phyloP scores from a whole-genome alignment of 176 grass and related monocot genomes.

The Pharus latifolius region DNA sequence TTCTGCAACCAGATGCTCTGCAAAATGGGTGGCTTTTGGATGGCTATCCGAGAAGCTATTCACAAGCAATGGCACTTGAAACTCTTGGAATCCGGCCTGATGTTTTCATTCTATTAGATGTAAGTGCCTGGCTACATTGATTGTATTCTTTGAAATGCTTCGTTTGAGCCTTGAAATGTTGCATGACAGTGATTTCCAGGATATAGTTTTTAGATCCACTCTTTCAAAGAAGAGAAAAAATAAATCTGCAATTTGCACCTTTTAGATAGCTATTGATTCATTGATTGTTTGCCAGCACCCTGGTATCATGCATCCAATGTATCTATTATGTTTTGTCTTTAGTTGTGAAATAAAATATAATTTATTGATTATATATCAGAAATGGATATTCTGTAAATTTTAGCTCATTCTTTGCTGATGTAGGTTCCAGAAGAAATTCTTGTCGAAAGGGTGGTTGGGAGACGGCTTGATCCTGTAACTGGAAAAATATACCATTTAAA shows the following conservation, averaged over 20 bases:
- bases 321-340: neutral
- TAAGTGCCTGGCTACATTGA: conserved; percentile 19
- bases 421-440: conserved; percentile 80
- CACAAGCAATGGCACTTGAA: conserved; percentile 86
- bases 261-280: too few species aligned
- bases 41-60: conserved; percentile 89
- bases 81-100: conserved; percentile 72
- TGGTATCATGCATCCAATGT: neutral
- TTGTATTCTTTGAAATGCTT: neutral
- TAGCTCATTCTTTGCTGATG: neutral
- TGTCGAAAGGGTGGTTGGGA: conserved; percentile 91
- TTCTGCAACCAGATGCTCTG: conserved; percentile 78
- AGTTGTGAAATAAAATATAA: neutral
- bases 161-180: neutral
- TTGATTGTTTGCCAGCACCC: neutral
- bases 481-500: conserved; percentile 97
- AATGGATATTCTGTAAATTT: neutral
- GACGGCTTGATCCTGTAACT: conserved; percentile 76
- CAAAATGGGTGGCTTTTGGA: conserved; percentile 91
- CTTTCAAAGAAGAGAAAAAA: neutral
- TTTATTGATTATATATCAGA: neutral
- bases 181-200: neutral
- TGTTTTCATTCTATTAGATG: conserved; percentile 78
- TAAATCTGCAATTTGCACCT: neutral
- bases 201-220: neutral